Conservation (phyloP, 2,329 filamentous ascomycete genomes). For the Sporothrix humicola region DNA sequence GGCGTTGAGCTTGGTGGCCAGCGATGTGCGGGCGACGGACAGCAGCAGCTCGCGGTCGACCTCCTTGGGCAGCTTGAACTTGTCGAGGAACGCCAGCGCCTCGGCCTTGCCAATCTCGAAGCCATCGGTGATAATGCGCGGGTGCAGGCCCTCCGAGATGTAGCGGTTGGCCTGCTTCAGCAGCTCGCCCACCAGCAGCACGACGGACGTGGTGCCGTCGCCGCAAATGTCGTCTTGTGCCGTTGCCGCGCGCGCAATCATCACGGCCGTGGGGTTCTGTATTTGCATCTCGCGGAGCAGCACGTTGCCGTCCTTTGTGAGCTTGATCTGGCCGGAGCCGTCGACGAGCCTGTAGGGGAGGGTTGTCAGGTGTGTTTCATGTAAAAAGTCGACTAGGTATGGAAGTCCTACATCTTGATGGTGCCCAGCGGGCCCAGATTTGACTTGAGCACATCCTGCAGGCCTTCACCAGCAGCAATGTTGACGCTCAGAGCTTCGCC, state of each 20-base stretch:
- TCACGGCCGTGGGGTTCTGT: conserved; percentile 95
- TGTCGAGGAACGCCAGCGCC: conserved; percentile 91
- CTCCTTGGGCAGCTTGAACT: conserved; percentile 86
- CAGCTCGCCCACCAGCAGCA: conserved; percentile 92
- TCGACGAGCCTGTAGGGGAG: conserved; percentile 76
- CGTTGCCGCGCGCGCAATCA: conserved; percentile 82
- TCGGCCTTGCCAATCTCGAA: conserved; percentile 97
- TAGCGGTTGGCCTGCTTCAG: conserved; percentile 97
- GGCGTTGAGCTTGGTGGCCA: conserved; percentile 92
- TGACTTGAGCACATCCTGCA: conserved; percentile 92
- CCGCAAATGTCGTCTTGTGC: conserved; percentile 98
- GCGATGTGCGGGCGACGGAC: conserved; percentile 89
- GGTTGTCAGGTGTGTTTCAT: too few relatives aligned
- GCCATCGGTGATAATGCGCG: conserved; percentile 93
- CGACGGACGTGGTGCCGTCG: conserved; percentile 96
- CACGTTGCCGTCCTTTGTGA: conserved; percentile 98
- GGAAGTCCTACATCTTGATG: conserved; percentile 95
- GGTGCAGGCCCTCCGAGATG: conserved; percentile 96
- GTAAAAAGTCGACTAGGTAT: too few relatives aligned
- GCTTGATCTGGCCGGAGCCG: conserved; percentile 86
- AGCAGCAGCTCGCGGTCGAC: conserved; percentile 93
- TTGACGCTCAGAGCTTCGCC: conserved; percentile 97
- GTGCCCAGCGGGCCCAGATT: conserved; percentile 94
- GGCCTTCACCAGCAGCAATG: conserved; percentile 92
- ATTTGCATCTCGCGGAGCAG: conserved; percentile 84